These are phyloP conservation scores for Monosporozyma yasuniensis DNA, from an alignment of 805 yeast species.

Conservation along the genomic window DNA sequence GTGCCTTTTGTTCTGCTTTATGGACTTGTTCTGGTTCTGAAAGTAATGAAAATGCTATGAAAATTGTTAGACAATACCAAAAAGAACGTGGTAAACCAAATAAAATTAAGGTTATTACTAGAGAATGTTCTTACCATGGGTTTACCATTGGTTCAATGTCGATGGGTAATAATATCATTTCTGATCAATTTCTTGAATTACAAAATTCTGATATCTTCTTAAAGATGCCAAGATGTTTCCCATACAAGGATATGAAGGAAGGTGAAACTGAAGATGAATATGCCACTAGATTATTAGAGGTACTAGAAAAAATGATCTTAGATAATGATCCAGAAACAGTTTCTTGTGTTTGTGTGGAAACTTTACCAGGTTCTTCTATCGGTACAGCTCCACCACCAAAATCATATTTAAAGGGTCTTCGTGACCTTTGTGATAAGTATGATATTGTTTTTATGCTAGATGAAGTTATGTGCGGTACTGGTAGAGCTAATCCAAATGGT, in stretches of 20 bases:
- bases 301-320: slow-evolving; percentile 35
- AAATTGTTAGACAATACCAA: slow-evolving; percentile 44
- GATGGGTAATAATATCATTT: slow-evolving; percentile 7
- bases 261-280: slow-evolving; percentile 36
- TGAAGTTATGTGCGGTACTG: slow-evolving; percentile 53
- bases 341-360: slow-evolving; percentile 37
- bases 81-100: slow-evolving; percentile 36
- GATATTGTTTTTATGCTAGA: slow-evolving; percentile 43
- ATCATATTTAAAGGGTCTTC: slow-evolving; percentile 40
- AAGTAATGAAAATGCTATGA: slow-evolving; percentile 58
- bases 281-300: slow-evolving; percentile 31
- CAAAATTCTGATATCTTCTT: slow-evolving; percentile 14
- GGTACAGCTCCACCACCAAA: slow-evolving; percentile 39
- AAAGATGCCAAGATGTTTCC: slow-evolving; percentile 29
- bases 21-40: slow-evolving; percentile 61
- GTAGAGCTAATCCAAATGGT: slow-evolving; percentile 38
- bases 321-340: slow-evolving; percentile 38
- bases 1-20: slow-evolving; percentile 33
- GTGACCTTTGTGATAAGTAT: slow-evolving; percentile 43
- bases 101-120: slow-evolving; percentile 36
- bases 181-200: slow-evolving; percentile 13
- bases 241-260: slow-evolving; percentile 26
- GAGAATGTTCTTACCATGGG: slow-evolving; percentile 42
- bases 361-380: slow-evolving; percentile 39
- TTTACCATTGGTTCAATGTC: slow-evolving; percentile 40